phyloP scores from a whole-genome alignment of 257 asterid species.

The Plantago elongata region DNA sequence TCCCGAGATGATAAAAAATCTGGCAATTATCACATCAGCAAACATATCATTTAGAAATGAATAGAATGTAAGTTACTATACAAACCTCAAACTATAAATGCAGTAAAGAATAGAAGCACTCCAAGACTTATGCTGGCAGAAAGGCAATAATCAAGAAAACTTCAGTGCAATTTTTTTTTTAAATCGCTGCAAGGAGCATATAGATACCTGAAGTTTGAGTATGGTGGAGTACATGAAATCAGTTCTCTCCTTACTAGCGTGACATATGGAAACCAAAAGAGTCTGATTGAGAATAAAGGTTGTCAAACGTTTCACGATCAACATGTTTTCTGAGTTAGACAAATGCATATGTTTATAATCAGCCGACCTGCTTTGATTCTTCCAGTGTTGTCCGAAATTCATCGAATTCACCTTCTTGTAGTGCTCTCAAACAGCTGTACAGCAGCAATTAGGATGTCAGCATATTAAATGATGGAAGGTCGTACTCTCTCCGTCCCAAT shows the following conservation, averaged over 20 bases:
- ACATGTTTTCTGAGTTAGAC: slow-evolving; percentile 10
- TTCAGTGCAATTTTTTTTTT: slow-evolving; percentile 5
- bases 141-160: slow-evolving; percentile 7
- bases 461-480: slow-evolving; percentile 17
- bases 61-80: slow-evolving; percentile 10
- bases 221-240: slow-evolving; percentile 74
- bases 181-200: slow-evolving; percentile 16
- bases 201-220: slow-evolving; percentile 81
- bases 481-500: background rate
- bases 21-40: slow-evolving; percentile 28
- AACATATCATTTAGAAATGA: slow-evolving; percentile 11
- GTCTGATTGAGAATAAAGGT: slow-evolving; percentile 43
- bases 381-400: slow-evolving; percentile 62
- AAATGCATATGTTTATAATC: slow-evolving; percentile 18
- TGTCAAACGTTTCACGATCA: slow-evolving; percentile 4
- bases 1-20: slow-evolving; percentile 91
- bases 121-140: slow-evolving; percentile 15
- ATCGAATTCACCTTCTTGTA: slow-evolving; percentile 69
- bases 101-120: slow-evolving; percentile 16
- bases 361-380: slow-evolving; percentile 70
- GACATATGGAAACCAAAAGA: slow-evolving; percentile 79
- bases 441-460: slow-evolving; percentile 24
- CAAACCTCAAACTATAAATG: slow-evolving; percentile 6
- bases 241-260: slow-evolving; percentile 91
- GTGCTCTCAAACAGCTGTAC: slow-evolving; percentile 79